phyloP scores from a whole-genome alignment of 2,329 filamentous ascomycete species.

The Catunica adiposa region DNA sequence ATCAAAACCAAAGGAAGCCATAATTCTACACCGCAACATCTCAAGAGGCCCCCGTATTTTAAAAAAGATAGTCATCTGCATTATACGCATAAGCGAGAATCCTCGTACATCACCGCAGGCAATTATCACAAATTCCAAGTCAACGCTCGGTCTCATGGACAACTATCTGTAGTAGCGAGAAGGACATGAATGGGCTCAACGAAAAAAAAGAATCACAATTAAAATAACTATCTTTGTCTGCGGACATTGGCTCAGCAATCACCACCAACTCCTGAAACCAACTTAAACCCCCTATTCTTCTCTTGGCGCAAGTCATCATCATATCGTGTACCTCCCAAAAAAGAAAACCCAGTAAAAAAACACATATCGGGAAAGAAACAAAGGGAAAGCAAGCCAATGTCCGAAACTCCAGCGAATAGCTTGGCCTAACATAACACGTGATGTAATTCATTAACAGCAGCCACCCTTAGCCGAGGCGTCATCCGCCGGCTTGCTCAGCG shows the following conservation, averaged over 20 bases:
- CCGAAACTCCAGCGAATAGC: conserved; percentile 3
- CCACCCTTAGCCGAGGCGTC: conserved; percentile 58
- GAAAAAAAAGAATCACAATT: conserved; percentile 8
- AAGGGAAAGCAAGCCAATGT: conserved; percentile 1
- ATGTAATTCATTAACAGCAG: conserved; percentile 46
- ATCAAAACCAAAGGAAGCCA: background rate
- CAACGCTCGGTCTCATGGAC: background rate
- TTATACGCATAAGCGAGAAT: conserved; percentile 4
- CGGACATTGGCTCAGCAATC: conserved; percentile 6
- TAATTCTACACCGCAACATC: conserved; percentile 3
- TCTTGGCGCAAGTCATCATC: background rate
- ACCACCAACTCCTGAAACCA: background rate
- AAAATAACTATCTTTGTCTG: conserved; percentile 5
- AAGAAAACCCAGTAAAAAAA: conserved; percentile 1
- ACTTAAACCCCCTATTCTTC: background rate
- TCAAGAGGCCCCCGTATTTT: background rate
- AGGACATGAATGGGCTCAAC: conserved; percentile 1
- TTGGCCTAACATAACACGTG: conserved; percentile 12
- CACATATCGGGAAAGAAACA: conserved; percentile 1
- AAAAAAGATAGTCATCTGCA: background rate
- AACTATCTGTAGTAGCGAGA: background rate
- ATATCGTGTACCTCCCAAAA: background rate
- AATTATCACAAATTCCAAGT: background rate
- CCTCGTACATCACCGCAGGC: background rate
- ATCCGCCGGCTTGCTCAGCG: conserved; percentile 72